Conservation (phyloP, 2,329 filamentous ascomycete species). For the Neonectria magnoliae region DNA sequence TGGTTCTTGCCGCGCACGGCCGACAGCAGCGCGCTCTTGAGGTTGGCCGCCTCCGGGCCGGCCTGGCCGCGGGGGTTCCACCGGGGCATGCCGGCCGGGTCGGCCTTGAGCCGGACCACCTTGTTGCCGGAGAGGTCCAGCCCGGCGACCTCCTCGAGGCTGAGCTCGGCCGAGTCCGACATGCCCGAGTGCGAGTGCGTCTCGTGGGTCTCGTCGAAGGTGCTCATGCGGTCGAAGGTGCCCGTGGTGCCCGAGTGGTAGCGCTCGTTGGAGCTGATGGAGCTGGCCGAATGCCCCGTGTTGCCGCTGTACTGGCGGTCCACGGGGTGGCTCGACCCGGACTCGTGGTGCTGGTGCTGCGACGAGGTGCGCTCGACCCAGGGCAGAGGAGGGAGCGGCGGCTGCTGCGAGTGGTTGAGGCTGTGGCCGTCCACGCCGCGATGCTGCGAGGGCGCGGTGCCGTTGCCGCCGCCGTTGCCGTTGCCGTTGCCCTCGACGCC, state of each 20-base stretch:
- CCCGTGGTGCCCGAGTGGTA: constrained; percentile 40
- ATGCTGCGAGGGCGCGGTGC: constrained; percentile 35
- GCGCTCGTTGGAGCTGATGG: constrained; percentile 45
- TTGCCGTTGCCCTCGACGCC: constrained; percentile 33
- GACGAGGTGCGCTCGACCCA: constrained; percentile 37
- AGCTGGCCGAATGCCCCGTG: constrained; percentile 41
- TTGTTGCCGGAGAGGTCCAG: constrained; percentile 53
- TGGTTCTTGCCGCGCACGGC: constrained; percentile 68
- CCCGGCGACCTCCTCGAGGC: constrained; percentile 47
- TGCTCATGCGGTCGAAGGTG: constrained; percentile 43
- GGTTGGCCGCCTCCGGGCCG: constrained; percentile 54
- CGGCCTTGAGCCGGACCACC: constrained; percentile 60
- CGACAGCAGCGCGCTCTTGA: constrained; percentile 60
- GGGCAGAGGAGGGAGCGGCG: constrained; percentile 41
- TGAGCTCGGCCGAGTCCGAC: constrained; percentile 41
- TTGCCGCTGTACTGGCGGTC: constrained; percentile 30
- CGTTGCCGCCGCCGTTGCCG: no score
- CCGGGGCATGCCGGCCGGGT: constrained; percentile 61
- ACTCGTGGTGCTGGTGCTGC: constrained; percentile 28
- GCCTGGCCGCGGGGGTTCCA: constrained; percentile 59
- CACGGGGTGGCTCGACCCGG: constrained; percentile 1
- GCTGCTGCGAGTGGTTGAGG: constrained; percentile 23
- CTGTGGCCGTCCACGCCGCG: constrained; percentile 35
- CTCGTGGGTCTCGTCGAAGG: constrained; percentile 46
- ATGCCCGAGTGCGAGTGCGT: constrained; percentile 37